phyloP scores from a whole-genome alignment of 345 rosid genomes.

The Mangifera indica region DNA sequence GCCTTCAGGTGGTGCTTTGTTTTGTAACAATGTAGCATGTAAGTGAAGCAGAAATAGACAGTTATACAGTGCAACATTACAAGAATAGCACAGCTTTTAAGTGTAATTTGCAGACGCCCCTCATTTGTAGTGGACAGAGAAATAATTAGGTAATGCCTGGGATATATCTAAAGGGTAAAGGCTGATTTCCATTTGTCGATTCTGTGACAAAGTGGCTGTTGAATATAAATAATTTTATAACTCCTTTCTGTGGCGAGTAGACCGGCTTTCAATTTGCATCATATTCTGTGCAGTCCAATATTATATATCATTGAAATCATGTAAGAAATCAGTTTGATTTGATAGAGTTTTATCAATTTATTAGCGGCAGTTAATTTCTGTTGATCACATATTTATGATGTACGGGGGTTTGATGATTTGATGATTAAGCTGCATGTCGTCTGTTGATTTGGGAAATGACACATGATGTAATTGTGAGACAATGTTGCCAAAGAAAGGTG shows the following conservation, averaged over 20 bases:
- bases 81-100: slow-evolving; percentile 10
- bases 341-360: too few relatives aligned
- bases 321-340: not conserved
- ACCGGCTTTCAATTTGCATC: not conserved
- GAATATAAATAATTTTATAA: not conserved
- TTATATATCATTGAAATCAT: too few relatives aligned
- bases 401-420: too few relatives aligned
- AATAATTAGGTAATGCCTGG: not conserved
- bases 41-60: slow-evolving; percentile 30
- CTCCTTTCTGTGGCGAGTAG: not conserved
- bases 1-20: not conserved
- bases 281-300: not conserved
- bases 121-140: not conserved
- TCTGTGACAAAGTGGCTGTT: not conserved
- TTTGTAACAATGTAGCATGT: slow-evolving; percentile 11
- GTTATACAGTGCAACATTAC: slow-evolving; percentile 23
- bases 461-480: too few relatives aligned
- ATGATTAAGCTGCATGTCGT: too few relatives aligned
- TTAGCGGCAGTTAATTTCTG: too few relatives aligned
- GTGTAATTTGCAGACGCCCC: slow-evolving; percentile 18
- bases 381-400: too few relatives aligned
- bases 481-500: too few relatives aligned
- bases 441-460: too few relatives aligned
- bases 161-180: not conserved
- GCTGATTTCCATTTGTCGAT: not conserved